These are phyloP conservation scores for Apiospora koreana DNA, from an alignment of 2,329 filamentous ascomycete species.

Conservation along the genomic window DNA sequence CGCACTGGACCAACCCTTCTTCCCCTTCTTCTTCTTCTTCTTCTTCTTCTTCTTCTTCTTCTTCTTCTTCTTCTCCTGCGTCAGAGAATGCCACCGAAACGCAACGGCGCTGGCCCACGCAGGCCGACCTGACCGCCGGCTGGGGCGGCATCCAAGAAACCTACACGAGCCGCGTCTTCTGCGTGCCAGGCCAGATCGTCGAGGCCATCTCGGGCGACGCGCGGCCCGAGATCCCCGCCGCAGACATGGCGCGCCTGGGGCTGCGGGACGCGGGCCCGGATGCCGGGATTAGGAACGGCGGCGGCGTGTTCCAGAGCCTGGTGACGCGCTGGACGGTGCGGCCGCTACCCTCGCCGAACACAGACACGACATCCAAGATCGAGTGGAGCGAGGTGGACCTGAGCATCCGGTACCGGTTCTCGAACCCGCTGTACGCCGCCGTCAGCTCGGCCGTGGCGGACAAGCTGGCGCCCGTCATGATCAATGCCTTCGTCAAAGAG, in stretches of 20 bases:
- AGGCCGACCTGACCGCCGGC: conserved; percentile 79
- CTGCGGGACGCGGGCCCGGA: conserved; percentile 18
- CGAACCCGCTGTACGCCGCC: conserved; percentile 83
- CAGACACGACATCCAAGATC: conserved; percentile 32
- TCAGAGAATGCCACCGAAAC: background rate
- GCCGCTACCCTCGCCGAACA: conserved; percentile 37
- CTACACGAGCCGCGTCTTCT: conserved; percentile 79
- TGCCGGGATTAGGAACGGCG: conserved; percentile 20
- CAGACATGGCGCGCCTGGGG: conserved; percentile 33
- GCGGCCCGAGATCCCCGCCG: conserved; percentile 42
- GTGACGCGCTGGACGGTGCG: conserved; percentile 69
- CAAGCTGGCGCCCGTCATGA: conserved; percentile 84
- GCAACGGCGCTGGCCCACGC: conserved; percentile 63
- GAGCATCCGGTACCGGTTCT: conserved; percentile 78
- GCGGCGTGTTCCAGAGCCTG: conserved; percentile 65
- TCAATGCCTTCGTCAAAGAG: conserved; percentile 86
- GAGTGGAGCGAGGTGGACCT: conserved; percentile 73
- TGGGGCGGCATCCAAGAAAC: conserved; percentile 83
- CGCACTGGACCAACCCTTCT: conserved; percentile 60
- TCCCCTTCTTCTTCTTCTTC: conserved; percentile 18
- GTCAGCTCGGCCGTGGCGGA: conserved; percentile 81
- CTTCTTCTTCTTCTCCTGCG: conserved; percentile 14
- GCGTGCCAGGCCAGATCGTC: conserved; percentile 70
- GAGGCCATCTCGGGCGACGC: conserved; percentile 73
- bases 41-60: background rate